These are phyloP conservation scores for Dissophora ornata DNA, from an alignment of 192 early-diverging fungal species.

Conservation along the genomic window DNA sequence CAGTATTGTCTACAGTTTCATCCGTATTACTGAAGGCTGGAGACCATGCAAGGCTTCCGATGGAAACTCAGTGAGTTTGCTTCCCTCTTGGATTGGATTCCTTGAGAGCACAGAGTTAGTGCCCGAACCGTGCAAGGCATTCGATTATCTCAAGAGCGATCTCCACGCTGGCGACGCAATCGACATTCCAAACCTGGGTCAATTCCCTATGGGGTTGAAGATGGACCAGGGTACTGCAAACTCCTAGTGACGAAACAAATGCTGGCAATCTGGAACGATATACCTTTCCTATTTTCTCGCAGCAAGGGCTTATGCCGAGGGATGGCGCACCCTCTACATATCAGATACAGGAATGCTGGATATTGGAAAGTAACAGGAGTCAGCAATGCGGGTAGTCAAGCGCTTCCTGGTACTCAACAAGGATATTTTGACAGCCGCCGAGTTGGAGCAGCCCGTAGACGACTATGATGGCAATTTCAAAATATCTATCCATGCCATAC, in stretches of 20 bases:
- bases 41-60: conserved; percentile 2
- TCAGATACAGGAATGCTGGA: conserved; percentile 26
- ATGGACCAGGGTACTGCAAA: background rate
- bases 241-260: conserved; percentile 23
- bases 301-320: conserved; percentile 20
- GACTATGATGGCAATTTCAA: background rate
- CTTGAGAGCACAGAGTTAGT: conserved; percentile 4
- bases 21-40: conserved; percentile 15
- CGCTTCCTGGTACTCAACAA: conserved; percentile 37
- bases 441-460: conserved; percentile 20
- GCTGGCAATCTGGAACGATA: conserved; percentile 20
- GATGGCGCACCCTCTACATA: conserved; percentile 36
- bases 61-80: conserved; percentile 7
- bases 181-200: conserved; percentile 1
- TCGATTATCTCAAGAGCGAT: no score
- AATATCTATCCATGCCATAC: background rate
- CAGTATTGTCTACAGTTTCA: no score
- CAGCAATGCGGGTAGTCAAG: conserved; percentile 1
- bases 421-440: conserved; percentile 40
- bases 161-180: conserved; percentile 3
- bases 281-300: conserved; percentile 29
- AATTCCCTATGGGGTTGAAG: background rate
- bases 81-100: conserved; percentile 6
- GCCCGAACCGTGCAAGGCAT: no score
- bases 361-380: background rate